A percentile compares a stretch with the other conserved stretches of the same genome.
Conservation (phyloP, 192 early-diverging fungal genomes). For the Umbelopsis sp. region DNA sequence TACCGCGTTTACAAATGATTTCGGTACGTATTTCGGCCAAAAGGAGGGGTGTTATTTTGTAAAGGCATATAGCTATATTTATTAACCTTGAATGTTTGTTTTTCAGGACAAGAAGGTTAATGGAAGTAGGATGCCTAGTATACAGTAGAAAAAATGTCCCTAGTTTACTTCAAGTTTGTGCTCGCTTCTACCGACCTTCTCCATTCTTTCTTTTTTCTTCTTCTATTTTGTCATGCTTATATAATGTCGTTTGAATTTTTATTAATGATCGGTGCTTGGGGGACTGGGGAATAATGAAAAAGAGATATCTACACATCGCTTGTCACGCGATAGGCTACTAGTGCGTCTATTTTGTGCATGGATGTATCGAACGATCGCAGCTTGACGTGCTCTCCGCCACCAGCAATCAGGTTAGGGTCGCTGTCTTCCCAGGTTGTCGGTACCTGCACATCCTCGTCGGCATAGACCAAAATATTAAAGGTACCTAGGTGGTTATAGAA, state of each 20-base stretch:
- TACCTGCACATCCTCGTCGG: slow-evolving; percentile 83
- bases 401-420: slow-evolving; percentile 74
- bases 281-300: background rate
- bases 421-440: slow-evolving; percentile 87
- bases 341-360: slow-evolving; percentile 80
- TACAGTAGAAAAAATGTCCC: background rate
- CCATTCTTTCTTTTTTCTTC: no score
- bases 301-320: background rate
- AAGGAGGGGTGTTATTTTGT: no score
- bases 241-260: background rate
- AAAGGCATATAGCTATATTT: no score
- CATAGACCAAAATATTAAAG: slow-evolving; percentile 90
- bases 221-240: background rate
- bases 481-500: slow-evolving; percentile 70
- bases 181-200: background rate
- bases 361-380: slow-evolving; percentile 84
- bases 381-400: slow-evolving; percentile 84
- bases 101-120: slow-evolving; percentile 20
- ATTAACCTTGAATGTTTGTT: background rate
- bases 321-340: slow-evolving; percentile 75
- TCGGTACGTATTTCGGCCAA: slow-evolving; percentile 49
- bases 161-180: background rate
- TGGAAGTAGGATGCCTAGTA: background rate
- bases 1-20: slow-evolving; percentile 88
- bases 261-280: background rate